These are phyloP conservation scores for Parastagonospora avenae DNA, from an alignment of 2,329 filamentous ascomycete genomes.

Conservation along the genomic window DNA sequence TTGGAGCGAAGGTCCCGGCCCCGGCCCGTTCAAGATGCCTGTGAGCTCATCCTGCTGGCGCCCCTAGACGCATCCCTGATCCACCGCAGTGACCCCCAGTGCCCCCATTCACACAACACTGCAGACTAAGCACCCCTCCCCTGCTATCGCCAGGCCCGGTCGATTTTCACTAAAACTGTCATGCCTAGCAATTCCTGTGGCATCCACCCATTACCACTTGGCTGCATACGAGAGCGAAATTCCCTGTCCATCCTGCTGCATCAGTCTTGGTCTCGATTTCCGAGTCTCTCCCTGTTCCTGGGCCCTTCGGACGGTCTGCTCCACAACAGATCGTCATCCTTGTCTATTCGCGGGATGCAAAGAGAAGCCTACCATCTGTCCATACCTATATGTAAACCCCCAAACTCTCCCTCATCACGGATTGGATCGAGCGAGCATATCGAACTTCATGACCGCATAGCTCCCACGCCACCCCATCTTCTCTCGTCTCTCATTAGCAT, in stretches of 20 bases:
- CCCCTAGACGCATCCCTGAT: conserved; percentile 35
- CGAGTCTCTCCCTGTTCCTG: conserved; percentile 34
- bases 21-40: conserved; percentile 29
- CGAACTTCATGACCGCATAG: conserved; percentile 35
- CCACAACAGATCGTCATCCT: conserved; percentile 43
- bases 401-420: conserved; percentile 36
- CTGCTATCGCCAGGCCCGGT: conserved; percentile 27
- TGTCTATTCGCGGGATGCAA: conserved; percentile 38
- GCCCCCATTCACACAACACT: conserved; percentile 25
- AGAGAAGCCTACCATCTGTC: conserved; percentile 29
- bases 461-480: conserved; percentile 37
- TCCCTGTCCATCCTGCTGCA: conserved; percentile 41
- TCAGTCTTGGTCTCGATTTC: conserved; percentile 38
- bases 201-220: conserved; percentile 34
- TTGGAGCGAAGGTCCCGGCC: conserved; percentile 28
- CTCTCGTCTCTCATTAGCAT: conserved; percentile 16
- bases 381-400: conserved; percentile 46
- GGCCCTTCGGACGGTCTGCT: conserved; percentile 29
- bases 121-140: conserved; percentile 20
- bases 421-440: conserved; percentile 28
- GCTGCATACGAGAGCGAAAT: conserved; percentile 40
- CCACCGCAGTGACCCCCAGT: conserved; percentile 30
- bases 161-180: conserved; percentile 39
- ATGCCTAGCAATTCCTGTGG: conserved; percentile 33
- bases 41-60: conserved; percentile 18